phyloP scores from a whole-genome alignment of 495 filamentous ascomycete genomes.

The Annulohypoxylon bovei region DNA sequence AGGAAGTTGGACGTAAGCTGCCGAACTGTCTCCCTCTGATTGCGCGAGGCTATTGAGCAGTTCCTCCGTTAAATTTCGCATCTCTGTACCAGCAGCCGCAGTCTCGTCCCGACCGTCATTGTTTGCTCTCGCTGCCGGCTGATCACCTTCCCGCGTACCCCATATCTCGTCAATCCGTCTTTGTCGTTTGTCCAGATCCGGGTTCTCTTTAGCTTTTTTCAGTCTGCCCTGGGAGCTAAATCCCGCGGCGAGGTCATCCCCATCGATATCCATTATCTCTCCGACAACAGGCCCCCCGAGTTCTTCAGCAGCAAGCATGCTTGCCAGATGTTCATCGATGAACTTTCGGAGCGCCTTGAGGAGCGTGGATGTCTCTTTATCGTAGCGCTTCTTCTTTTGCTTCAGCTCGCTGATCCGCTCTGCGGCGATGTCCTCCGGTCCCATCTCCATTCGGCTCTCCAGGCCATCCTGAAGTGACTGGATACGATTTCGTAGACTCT shows the following conservation, averaged over 20 bases:
- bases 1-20: constrained; percentile 73
- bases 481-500: constrained; percentile 56
- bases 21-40: constrained; percentile 62
- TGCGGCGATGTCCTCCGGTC: constrained; percentile 65
- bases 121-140: constrained; percentile 36
- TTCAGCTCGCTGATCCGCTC: constrained; percentile 68
- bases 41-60: constrained; percentile 71
- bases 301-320: constrained; percentile 87
- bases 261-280: constrained; percentile 70
- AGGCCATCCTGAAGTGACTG: constrained; percentile 62
- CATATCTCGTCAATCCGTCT: constrained; percentile 80
- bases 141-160: constrained; percentile 54
- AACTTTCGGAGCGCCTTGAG: constrained; percentile 75
- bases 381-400: constrained; percentile 64
- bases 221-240: constrained; percentile 77
- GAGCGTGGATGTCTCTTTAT: constrained; percentile 65
- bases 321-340: constrained; percentile 74
- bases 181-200: constrained; percentile 64
- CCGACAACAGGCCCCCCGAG: constrained; percentile 87
- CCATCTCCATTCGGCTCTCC: constrained; percentile 65
- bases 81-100: constrained; percentile 71
- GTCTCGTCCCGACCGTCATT: constrained; percentile 63
- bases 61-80: constrained; percentile 71
- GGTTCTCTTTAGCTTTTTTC: constrained; percentile 65
- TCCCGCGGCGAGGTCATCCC: constrained; percentile 67